Base-by-base conservation (phyloP, 176 grass and related monocot genomes). In the Oryza nivara region DNA sequence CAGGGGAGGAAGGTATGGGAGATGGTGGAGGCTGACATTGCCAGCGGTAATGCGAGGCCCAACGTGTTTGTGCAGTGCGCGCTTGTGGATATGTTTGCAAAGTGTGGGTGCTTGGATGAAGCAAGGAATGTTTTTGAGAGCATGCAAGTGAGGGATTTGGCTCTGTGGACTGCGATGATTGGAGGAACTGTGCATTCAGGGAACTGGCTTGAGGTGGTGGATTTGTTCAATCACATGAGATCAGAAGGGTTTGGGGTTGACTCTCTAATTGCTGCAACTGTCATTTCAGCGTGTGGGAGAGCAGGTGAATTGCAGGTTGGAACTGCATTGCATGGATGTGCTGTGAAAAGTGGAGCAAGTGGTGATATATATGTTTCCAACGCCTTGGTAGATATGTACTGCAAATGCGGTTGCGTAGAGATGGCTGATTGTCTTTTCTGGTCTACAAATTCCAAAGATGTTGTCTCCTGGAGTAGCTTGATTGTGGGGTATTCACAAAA, bases 311-410 rank as follows among this genome's bases (percentile, higher is more conserved):
- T 91, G 66, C 25, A 0, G 6, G 41, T 65, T 82, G 88, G 88
- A 45, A 84, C 44, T 40, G 58, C 79, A 16, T 70, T 94, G 41
- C 86, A 94, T 5, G 92, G 92, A 68, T 94, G 75, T 43, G 76
- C 67, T 0, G 63, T 88, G 10, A 88, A 14, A 77, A 77, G 34
- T 46, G 92, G 88, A 69, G 76, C 84, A 3, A 15, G 44, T 60
- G 76, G 69, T 30, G 70, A 88, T 81, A 82, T 73, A 6, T 94
- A 67, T 74, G 86, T 94, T 17, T 74, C 72, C 0, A 94, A 94
- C 74, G 92, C 88, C 63, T 72, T 94, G 72, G 81, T 94, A 52
- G 86, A 91, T 49, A 86, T 91, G 92, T 94, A 94, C 76, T 88
- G 83, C 76, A 94, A 94, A 81, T 94, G 82, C 51, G 65, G 70